Evolutionary conservation across 1,284 basidiomycete genomes (phyloP), one percentile per base, ranked within the genome.

Genomic region (Ganoderma resinaceum): DNA sequence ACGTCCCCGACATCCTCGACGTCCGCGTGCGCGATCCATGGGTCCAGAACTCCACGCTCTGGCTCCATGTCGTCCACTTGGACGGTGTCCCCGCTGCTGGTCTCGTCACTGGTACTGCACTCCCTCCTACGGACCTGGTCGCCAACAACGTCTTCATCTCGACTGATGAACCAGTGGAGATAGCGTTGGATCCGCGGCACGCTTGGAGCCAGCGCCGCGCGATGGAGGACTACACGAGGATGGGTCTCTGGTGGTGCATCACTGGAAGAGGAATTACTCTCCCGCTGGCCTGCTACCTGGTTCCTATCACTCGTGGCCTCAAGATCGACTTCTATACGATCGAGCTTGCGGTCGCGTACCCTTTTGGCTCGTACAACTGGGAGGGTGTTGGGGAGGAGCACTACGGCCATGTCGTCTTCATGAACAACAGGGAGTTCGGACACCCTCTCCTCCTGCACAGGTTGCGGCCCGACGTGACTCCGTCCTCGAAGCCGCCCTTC

Each of bases 11-110:
- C 42, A 84, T 85, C 68, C 83, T 93, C 81, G 79, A 84, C 29
- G 86, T 91, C 8, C 60, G 78, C 26, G 87, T 91, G 20, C 83
- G 82, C 55, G 87, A 89, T 77, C 91, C 92, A 18, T 94, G 91
- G 91, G 82, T 83, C n/a, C 80, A 85, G 29, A 84, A 84, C 7
- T 77, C 82, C 20, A 83, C 79, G 66, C 76, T 91, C 38, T 92
- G 88, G 83, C 76, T 91, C 60, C 92, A 94, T 75, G 80, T 84
- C 26, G 78, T 94, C 49, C 78, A 78, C 59, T 77, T 91, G 38
- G 84, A 88, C 69, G 87, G 84, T 14, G 73, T 76, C 38, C 78
- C 81, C 23, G 76, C 82, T 37, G 86, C 86, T 31, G 91, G 87
- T 3, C 79, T 94, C 23, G 80, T 94, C 16, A 89, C 90, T 20